A percentile compares a stretch with the other conserved stretches of the same genome.
phyloP scores from a whole-genome alignment of 2,329 filamentous ascomycete species.

The Ophiostoma sp. region DNA sequence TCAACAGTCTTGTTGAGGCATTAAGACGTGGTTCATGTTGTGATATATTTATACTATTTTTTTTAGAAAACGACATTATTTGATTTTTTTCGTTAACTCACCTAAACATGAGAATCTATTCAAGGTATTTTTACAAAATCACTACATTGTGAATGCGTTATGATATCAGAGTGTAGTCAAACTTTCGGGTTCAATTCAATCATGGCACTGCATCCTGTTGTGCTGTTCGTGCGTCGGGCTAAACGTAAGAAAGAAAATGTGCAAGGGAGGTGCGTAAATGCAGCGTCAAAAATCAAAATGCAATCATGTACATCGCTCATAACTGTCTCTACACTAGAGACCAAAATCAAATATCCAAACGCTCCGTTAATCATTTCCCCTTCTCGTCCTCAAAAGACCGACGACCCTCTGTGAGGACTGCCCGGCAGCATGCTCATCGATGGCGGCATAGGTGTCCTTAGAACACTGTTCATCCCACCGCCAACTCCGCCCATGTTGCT shows the following conservation, averaged over 20 bases:
- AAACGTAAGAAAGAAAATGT: not conserved
- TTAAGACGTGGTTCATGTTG: too few relatives aligned
- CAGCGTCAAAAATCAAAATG: not conserved
- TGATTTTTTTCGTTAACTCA: too few relatives aligned
- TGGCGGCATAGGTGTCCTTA: not conserved
- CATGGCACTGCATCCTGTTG: not conserved
- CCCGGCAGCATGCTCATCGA: slow-evolving; percentile 13
- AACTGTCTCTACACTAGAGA: not conserved
- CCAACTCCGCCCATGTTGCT: not conserved
- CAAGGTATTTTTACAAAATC: too few relatives aligned
- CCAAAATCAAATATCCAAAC: not conserved
- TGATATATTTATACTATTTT: too few relatives aligned
- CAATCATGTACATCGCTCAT: slow-evolving; percentile 17
- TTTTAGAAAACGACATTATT: too few relatives aligned
- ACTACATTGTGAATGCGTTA: too few relatives aligned
- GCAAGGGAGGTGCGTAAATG: not conserved
- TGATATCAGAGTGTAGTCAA: not conserved
- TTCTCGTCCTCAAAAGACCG: not conserved
- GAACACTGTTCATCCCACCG: not conserved
- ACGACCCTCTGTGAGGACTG: slow-evolving; percentile 12
- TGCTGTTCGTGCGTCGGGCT: not conserved
- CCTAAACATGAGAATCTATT: too few relatives aligned
- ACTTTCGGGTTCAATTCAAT: not conserved
- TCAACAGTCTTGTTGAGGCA: too few relatives aligned
- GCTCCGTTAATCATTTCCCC: not conserved